These are phyloP conservation scores for Penicillium canescens DNA, from an alignment of 495 filamentous ascomycete genomes.

Conservation along the genomic window DNA sequence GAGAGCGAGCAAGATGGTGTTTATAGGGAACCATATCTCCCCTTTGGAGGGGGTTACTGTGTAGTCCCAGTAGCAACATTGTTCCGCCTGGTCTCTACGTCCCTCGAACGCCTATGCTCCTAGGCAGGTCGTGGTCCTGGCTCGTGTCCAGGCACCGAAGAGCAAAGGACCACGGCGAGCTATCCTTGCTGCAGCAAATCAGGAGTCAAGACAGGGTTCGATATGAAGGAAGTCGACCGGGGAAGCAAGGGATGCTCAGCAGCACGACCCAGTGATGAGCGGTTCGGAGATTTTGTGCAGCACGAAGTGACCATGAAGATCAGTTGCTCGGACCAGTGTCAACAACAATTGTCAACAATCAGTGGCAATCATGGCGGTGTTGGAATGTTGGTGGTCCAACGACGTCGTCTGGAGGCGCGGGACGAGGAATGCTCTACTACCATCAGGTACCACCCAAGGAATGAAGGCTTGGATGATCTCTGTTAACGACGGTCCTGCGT, in stretches of 20 bases:
- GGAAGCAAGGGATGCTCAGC: conserved; percentile 44
- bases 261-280: conserved; percentile 43
- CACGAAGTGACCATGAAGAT: conserved; percentile 25
- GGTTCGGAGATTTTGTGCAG: conserved; percentile 44
- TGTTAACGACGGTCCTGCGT: conserved; percentile 1
- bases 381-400: conserved; percentile 40
- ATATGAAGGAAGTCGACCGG: conserved; percentile 29
- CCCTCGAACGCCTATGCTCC: conserved; percentile 46
- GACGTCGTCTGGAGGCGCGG: conserved; percentile 19
- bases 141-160: conserved; percentile 32
- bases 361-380: conserved; percentile 28
- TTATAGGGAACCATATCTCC: conserved; percentile 49
- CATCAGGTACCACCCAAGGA: conserved; percentile 25
- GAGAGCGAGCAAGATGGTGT: conserved; percentile 50
- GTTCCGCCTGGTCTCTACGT: conserved; percentile 35
- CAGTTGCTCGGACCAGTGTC: conserved; percentile 23
- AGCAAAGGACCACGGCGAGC: conserved; percentile 28
- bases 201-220: conserved; percentile 40
- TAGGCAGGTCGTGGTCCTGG: conserved; percentile 33
- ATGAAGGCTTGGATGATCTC: conserved; percentile 35
- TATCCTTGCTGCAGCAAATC: conserved; percentile 45
- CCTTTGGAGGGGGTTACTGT: conserved; percentile 32
- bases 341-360: conserved; percentile 21
- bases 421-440: conserved; percentile 30
- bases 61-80: conserved; percentile 41